Evolutionary conservation across 2,329 filamentous ascomycete species (phyloP).

Genomic region (Apiospora saccharicola): DNA sequence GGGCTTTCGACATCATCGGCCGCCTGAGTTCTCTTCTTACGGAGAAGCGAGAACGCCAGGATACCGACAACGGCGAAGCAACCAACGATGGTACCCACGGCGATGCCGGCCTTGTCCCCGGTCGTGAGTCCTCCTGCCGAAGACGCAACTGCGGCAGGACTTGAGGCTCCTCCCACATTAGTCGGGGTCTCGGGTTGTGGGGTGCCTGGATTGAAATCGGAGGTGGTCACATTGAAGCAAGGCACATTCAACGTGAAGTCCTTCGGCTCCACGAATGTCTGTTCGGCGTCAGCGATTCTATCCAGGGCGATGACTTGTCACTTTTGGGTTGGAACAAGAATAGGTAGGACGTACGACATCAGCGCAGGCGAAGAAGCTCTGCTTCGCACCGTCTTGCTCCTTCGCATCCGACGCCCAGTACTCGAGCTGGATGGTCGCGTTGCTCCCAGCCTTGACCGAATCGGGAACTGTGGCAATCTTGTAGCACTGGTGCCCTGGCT

Average conservation of each 20-base stretch:
- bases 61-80: slow-evolving; percentile 40
- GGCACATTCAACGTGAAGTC: slow-evolving; percentile 41
- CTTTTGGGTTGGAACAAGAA: not conserved
- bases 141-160: slow-evolving; percentile 22
- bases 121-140: slow-evolving; percentile 37
- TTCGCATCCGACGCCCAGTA: slow-evolving; percentile 44
- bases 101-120: slow-evolving; percentile 48
- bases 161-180: slow-evolving; percentile 21
- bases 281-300: not conserved
- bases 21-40: slow-evolving; percentile 26
- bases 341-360: slow-evolving; percentile 43
- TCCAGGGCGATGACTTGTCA: not conserved
- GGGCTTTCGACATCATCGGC: not conserved
- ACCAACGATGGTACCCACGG: slow-evolving; percentile 44
- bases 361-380: slow-evolving; percentile 49
- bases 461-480: slow-evolving; percentile 39
- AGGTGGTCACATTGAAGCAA: slow-evolving; percentile 49
- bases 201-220: slow-evolving; percentile 40
- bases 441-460: slow-evolving; percentile 39
- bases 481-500: slow-evolving; percentile 49
- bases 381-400: slow-evolving; percentile 42
- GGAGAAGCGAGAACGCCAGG: slow-evolving; percentile 41
- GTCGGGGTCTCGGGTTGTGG: slow-evolving; percentile 31
- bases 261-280: slow-evolving; percentile 43
- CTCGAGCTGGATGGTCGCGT: slow-evolving; percentile 47